Conservation (phyloP, 257 asterid genomes). For the Nicotiana obtusifolia region DNA sequence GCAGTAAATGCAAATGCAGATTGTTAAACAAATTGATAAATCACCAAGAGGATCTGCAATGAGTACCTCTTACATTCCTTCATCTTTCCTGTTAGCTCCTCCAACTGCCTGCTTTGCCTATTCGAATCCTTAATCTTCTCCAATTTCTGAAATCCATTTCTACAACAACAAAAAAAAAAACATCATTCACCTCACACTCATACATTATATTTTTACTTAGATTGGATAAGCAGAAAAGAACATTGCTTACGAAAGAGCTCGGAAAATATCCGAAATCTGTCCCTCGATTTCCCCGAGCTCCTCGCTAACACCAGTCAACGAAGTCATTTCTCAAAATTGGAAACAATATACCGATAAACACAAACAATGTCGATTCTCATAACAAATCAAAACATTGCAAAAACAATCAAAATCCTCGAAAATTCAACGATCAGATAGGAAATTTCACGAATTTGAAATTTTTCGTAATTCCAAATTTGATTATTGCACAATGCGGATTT, state of each 20-base stretch:
- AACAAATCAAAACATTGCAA: neutral
- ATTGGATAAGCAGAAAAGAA: too few relatives aligned
- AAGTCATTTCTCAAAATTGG: constrained; percentile 36
- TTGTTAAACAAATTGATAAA: neutral
- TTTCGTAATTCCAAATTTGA: neutral
- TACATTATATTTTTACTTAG: neutral
- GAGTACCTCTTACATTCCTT: constrained; percentile 92
- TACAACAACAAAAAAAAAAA: constrained; percentile 20
- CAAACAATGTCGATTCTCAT: constrained; percentile 1
- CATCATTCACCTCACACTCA: neutral
- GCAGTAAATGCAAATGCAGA: neutral
- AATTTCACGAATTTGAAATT: neutral
- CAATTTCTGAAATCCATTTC: constrained; percentile 98
- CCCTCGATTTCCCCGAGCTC: constrained; percentile 96
- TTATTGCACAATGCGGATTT: neutral
- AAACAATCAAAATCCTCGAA: neutral
- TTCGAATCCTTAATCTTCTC: constrained; percentile 89
- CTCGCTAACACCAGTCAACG: constrained; percentile 52
- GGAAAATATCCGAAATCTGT: constrained; percentile 73
- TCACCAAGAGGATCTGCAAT: neutral
- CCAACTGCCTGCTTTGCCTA: constrained; percentile 91
- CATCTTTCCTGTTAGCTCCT: constrained; percentile 96
- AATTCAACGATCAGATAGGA: neutral
- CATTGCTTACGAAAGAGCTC: constrained; percentile 82
- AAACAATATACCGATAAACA: neutral